Percentiles rank a stretch among this genome's conserved stretches.
These are phyloP conservation scores for Phialemoniopsis sp. DNA, from an alignment of 2,329 filamentous ascomycete genomes.

Conservation along the genomic window DNA sequence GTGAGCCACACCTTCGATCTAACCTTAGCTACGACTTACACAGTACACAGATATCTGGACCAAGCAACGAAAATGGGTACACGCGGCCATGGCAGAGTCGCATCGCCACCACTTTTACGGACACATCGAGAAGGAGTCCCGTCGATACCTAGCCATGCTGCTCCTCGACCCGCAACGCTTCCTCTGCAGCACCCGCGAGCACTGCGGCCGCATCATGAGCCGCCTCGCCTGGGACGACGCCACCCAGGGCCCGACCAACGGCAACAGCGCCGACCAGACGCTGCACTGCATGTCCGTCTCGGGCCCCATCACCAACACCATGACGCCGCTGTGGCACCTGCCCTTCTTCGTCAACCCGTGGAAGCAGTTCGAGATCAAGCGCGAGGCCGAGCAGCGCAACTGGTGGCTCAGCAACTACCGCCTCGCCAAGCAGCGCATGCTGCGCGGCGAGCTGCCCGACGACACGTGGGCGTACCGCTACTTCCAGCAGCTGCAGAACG, in stretches of 20 bases:
- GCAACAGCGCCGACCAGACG: slow-evolving; percentile 40
- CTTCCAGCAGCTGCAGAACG: slow-evolving; percentile 34
- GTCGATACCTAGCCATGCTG: slow-evolving; percentile 38
- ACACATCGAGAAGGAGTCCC: slow-evolving; percentile 41
- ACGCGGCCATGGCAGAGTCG: slow-evolving; percentile 36
- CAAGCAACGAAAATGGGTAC: slow-evolving; percentile 45
- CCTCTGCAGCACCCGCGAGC: slow-evolving; percentile 39
- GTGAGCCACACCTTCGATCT: too few relatives aligned
- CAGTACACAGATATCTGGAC: slow-evolving; percentile 38
- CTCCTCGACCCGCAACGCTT: slow-evolving; percentile 41
- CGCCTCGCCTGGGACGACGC: slow-evolving; percentile 46
- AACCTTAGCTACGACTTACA: too few relatives aligned
- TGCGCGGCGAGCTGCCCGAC: slow-evolving; percentile 30
- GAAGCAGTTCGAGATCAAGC: slow-evolving; percentile 38
- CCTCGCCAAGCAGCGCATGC: slow-evolving; percentile 33
- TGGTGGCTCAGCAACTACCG: slow-evolving; percentile 42
- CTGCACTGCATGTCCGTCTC: slow-evolving; percentile 48
- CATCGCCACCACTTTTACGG: slow-evolving; percentile 38
- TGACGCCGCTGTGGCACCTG: slow-evolving; percentile 42
- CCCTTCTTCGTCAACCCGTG: slow-evolving; percentile 40
- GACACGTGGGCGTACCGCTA: slow-evolving; percentile 47
- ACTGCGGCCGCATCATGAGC: slow-evolving; percentile 46
- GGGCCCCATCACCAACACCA: slow-evolving; percentile 44
- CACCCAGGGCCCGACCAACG: slow-evolving; percentile 37
- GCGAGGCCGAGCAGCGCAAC: slow-evolving; percentile 35